These are phyloP conservation scores for Auriculariales sp. DNA, from an alignment of 768 basidiomycete genomes.

Conservation along the genomic window DNA sequence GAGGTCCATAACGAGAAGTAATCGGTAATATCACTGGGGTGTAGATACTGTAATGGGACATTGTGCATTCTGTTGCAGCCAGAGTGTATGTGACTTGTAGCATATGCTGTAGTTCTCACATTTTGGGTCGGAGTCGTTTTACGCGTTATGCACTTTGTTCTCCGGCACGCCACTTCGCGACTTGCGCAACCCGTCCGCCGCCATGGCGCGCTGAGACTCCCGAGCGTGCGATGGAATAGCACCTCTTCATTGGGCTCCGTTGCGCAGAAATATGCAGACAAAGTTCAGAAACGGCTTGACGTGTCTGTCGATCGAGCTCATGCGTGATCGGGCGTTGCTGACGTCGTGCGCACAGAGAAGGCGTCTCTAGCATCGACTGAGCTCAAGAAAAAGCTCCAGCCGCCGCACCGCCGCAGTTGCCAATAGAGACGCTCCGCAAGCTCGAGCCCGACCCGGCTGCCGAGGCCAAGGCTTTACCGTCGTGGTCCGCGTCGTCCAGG, in stretches of 20 bases:
- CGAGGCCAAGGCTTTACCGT: conserved; percentile 3
- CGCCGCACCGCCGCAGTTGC: conserved; percentile 8
- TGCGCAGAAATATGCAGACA: conserved; percentile 45
- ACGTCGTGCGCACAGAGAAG: conserved; percentile 21
- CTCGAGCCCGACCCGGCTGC: conserved; percentile 24
- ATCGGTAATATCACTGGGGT: too few species aligned
- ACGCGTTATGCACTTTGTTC: too few species aligned
- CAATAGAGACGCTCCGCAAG: conserved; percentile 20
- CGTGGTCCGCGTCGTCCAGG: conserved; percentile 12
- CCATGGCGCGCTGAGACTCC: too few species aligned
- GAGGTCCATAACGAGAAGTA: too few species aligned
- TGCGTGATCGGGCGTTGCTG: conserved; percentile 9
- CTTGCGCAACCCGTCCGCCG: too few species aligned
- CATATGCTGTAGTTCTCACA: too few species aligned
- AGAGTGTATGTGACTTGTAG: too few species aligned
- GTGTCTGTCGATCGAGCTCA: conserved; percentile 33
- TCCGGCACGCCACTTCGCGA: too few species aligned
- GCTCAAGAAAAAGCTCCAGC: conserved; percentile 19
- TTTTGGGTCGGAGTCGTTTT: too few species aligned
- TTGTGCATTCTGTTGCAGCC: too few species aligned
- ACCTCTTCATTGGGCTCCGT: neutral
- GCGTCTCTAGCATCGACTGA: conserved; percentile 23
- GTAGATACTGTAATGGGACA: too few species aligned
- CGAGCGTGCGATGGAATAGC: too few species aligned
- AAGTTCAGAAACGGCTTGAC: conserved; percentile 45